Conservation (phyloP, 805 yeast genomes). For the Peterozyma xylosa region DNA sequence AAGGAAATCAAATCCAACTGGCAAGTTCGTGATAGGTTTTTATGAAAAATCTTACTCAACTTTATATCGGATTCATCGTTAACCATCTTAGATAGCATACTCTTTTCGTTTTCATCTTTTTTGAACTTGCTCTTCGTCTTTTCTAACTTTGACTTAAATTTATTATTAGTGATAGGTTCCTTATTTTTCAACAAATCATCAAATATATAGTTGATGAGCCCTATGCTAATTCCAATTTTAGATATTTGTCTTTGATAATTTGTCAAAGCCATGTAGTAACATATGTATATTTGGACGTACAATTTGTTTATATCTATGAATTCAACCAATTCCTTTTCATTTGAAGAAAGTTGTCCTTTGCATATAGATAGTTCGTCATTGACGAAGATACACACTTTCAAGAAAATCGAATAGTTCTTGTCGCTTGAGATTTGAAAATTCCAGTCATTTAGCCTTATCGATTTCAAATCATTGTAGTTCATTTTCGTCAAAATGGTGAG, state of each 20-base stretch:
- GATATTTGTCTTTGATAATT: constrained; percentile 1
- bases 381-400: constrained; percentile 4
- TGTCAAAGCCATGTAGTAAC: constrained; percentile 1
- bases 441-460: constrained; percentile 5
- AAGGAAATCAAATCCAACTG: constrained; percentile 3
- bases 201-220: constrained; percentile 3
- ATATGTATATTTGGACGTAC: constrained; percentile 4
- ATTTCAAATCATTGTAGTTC: not conserved
- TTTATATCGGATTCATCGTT: constrained; percentile 4
- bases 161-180: not conserved
- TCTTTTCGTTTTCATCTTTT: constrained; percentile 1
- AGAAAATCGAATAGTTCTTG: constrained; percentile 1
- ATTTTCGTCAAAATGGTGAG: constrained; percentile 3
- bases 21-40: not conserved
- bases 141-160: not conserved
- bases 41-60: constrained; percentile 1
- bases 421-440: constrained; percentile 2
- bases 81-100: constrained; percentile 3
- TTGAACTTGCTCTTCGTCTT: not conserved
- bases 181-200: constrained; percentile 1
- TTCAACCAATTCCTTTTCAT: not conserved
- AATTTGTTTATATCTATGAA: not conserved
- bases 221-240: constrained; percentile 4
- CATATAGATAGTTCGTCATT: constrained; percentile 6
- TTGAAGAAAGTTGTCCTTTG: not conserved